Base-by-base conservation (phyloP, 495 filamentous ascomycete species). In the Penicillium antarcticum region DNA sequence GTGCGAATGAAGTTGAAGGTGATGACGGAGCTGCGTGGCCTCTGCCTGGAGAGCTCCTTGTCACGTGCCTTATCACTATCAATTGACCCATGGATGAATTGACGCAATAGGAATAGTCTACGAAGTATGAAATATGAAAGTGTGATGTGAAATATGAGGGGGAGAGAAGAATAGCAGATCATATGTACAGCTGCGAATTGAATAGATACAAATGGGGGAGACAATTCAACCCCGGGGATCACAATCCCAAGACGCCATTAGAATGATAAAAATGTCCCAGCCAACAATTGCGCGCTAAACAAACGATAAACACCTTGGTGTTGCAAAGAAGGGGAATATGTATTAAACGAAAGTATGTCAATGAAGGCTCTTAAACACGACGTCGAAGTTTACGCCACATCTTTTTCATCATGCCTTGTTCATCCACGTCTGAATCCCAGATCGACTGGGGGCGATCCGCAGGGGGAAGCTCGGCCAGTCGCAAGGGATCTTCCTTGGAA, bases 401-500 rank as follows among this genome's bases (percentile, higher is more conserved):
- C 55, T 76, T 80, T 63, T 68, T 80, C 39, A 84, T 63, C 32
- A 74, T 61, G n/a, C 71, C 68, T 43, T 62, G 61, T 21, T 76
- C 74, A 42, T 75, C 70, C 16, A 67, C 51, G 26, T 66, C 58
- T 12, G 59, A 58, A 21, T 77, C 71, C 78, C 75, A 76, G 42
- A 77, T 66, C 43, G 72, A 65, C 35, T 56, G 58, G 44, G 64
- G 67, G 56, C 79, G 69, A 45, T 79, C 71, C 32, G 66, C 62
- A 10, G 74, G 69, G 3, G 77, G 69, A 33, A 87, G 60, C 32
- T 76, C 70, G 29, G 79, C 79, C 23, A 84, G 63, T 10, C 73
- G 74, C 14, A 84, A 62, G 3, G 81, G 78, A 57, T 86, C 75
- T 38, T 74, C 77, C 73, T 78, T 84, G 12, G 84, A 75, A 54